Evolutionary conservation across 169 alveolate genomes (phyloP), one percentile per base, ranked within the genome.

Genomic region (Plasmodium blacklocki): DNA sequence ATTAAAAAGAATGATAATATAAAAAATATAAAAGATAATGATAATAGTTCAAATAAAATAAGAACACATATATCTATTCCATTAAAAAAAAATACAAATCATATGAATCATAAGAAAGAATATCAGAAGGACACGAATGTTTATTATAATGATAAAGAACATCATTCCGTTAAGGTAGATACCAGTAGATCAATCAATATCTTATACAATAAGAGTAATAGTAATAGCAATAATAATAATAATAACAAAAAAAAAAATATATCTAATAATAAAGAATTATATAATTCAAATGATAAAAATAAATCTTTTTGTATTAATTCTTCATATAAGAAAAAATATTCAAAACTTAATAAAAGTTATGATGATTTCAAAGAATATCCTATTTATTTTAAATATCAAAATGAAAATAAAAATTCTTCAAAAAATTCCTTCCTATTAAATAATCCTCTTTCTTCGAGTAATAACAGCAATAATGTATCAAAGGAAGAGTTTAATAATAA

Each of bases 11-110:
- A 56, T 56, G 8, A 56, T 56, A 6, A 1, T 56, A 15, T 56
- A 56, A 56, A 18, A 29, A 56, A 14, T 15, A 56, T 56, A 56
- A 56, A 15, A 56, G 21, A 56, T 39, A 5, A 39, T 39, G 47
- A 39, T 39, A 39, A 39, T 39, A 39, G 9, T 39, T 39, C 47
- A 39, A 39, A 39, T 39, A 39, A 39, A 39, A 18, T 56, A 14
- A 56, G 64, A 56, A 14, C 64, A 9, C 18, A 14, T 18, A 56
- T 56, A 56, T 56, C 64, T 56, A 56, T 56, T 18, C 64, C 64
- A 18, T 56, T 56, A 56, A 56, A 21, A 18, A 56, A 56, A 6
- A 18, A 56, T 56, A 56, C 32, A 12, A 56, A 56, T 56, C n/a
- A 56, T 56, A 56, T 56, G 11, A 21, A 56, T 6, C 15, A 56